Evolutionary conservation across 805 yeast genomes (phyloP).

Genomic region (Cyberlindnera lachancei): DNA sequence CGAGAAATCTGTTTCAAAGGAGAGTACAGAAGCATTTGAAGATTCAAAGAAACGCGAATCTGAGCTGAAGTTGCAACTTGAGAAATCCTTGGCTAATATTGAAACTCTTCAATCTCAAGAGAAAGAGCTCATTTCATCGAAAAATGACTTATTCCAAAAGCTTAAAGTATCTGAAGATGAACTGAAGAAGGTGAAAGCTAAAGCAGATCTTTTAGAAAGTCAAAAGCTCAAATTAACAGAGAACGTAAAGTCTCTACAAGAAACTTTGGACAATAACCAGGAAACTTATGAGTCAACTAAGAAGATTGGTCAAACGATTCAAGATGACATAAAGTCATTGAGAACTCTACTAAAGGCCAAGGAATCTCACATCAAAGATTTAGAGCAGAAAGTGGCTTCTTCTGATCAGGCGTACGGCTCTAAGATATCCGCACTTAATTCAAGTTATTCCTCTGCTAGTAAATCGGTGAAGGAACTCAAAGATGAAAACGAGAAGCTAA

Average conservation of each 20-base stretch:
- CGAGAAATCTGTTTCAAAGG: constrained; percentile 36
- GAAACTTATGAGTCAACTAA: constrained; percentile 9
- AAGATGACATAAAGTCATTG: constrained; percentile 25
- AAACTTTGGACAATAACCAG: constrained; percentile 9
- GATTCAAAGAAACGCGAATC: constrained; percentile 35
- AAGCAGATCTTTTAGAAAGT: constrained; percentile 15
- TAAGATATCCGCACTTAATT: constrained; percentile 27
- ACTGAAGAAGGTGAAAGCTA: constrained; percentile 18
- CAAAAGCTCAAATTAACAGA: constrained; percentile 15
- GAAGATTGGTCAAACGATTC: constrained; percentile 8
- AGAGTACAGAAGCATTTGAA: constrained; percentile 39
- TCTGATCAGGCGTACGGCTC: constrained; percentile 29
- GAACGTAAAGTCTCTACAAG: constrained; percentile 17
- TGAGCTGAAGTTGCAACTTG: constrained; percentile 21
- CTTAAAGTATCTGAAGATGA: constrained; percentile 20
- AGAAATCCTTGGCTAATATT: constrained; percentile 19
- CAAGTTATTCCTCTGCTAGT: constrained; percentile 28
- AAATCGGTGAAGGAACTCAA: constrained; percentile 30
- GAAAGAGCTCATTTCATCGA: constrained; percentile 21
- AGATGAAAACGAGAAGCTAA: constrained; percentile 37
- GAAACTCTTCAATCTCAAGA: constrained; percentile 19
- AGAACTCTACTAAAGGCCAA: constrained; percentile 25
- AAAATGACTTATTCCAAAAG: constrained; percentile 22
- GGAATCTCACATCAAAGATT: constrained; percentile 25
- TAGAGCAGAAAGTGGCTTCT: constrained; percentile 24